phyloP scores from a whole-genome alignment of 768 basidiomycete species.

The Galerina sulciceps region DNA sequence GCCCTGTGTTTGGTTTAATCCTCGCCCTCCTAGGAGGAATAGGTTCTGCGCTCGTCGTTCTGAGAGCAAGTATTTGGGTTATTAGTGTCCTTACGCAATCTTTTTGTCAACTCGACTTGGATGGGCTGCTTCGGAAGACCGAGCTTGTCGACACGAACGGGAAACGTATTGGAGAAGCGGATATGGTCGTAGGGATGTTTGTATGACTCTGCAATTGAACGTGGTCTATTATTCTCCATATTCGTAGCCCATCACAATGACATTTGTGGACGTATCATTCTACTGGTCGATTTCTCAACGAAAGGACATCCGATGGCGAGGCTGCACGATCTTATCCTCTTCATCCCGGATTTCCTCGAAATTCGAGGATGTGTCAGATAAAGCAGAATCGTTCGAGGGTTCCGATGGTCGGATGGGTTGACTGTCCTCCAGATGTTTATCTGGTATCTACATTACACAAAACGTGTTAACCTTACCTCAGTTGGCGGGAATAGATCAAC shows the following conservation, averaged over 20 bases:
- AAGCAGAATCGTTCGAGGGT: conserved; percentile 5
- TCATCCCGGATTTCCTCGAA: conserved; percentile 25
- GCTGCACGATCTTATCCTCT: conserved; percentile 23
- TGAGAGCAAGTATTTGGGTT: conserved; percentile 18
- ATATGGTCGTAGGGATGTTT: conserved; percentile 20
- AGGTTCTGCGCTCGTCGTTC: background rate
- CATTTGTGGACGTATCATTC: background rate
- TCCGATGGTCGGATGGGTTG: background rate
- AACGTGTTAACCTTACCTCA: background rate
- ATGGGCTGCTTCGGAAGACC: conserved; percentile 10
- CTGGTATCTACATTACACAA: conserved; percentile 37
- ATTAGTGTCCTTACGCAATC: conserved; percentile 1
- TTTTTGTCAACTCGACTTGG: conserved; percentile 22
- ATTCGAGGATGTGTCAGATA: conserved; percentile 14
- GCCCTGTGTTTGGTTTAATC: background rate
- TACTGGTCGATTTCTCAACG: background rate
- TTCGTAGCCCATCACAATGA: background rate
- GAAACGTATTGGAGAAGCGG: conserved; percentile 18
- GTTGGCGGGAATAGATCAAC: conserved; percentile 20
- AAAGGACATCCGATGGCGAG: conserved; percentile 14
- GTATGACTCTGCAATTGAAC: background rate
- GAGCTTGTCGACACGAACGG: conserved; percentile 17
- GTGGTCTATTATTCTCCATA: background rate
- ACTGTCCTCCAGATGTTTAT: conserved; percentile 43
- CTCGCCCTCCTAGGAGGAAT: conserved; percentile 5